phyloP scores from a whole-genome alignment of 1,284 basidiomycete genomes.

The Cerioporus squamosus region DNA sequence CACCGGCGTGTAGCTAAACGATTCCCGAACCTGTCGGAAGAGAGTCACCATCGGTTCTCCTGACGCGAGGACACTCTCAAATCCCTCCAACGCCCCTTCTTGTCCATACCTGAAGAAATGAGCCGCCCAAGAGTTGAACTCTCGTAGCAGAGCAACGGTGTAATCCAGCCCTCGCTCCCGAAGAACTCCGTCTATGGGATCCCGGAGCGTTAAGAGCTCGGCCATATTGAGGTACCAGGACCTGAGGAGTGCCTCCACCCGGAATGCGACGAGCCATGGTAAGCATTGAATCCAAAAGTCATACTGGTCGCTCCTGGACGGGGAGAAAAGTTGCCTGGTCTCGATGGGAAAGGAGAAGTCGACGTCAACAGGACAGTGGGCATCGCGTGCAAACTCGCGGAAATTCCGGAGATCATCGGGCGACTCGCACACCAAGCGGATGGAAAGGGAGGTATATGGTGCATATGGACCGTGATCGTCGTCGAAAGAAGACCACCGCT shows the following conservation, averaged over 20 bases:
- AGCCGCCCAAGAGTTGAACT: constrained; percentile 42
- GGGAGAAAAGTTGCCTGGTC: constrained; percentile 48
- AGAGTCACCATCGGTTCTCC: neutral
- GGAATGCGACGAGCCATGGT: constrained; percentile 58
- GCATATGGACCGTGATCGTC: constrained; percentile 34
- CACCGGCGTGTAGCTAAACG: constrained; percentile 18
- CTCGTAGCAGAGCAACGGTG: constrained; percentile 44
- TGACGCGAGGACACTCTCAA: too few relatives aligned
- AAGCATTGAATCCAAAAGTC: constrained; percentile 41
- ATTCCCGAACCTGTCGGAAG: constrained; percentile 26
- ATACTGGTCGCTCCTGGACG: constrained; percentile 36
- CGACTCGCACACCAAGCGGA: constrained; percentile 50
- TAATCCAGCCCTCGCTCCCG: constrained; percentile 38
- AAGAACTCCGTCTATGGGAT: constrained; percentile 38
- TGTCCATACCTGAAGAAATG: constrained; percentile 32
- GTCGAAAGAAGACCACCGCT: constrained; percentile 29
- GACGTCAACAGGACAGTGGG: constrained; percentile 38
- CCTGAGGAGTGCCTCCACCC: constrained; percentile 53
- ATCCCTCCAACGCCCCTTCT: neutral
- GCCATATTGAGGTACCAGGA: constrained; percentile 45
- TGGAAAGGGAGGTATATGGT: constrained; percentile 51
- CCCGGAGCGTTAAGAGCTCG: constrained; percentile 50
- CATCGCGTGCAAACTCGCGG: constrained; percentile 39
- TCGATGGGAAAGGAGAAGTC: constrained; percentile 44
- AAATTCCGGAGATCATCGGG: constrained; percentile 42